These are phyloP conservation scores for Ottelia alismoides DNA, from an alignment of 106 monocot genomes.

Conservation along the genomic window DNA sequence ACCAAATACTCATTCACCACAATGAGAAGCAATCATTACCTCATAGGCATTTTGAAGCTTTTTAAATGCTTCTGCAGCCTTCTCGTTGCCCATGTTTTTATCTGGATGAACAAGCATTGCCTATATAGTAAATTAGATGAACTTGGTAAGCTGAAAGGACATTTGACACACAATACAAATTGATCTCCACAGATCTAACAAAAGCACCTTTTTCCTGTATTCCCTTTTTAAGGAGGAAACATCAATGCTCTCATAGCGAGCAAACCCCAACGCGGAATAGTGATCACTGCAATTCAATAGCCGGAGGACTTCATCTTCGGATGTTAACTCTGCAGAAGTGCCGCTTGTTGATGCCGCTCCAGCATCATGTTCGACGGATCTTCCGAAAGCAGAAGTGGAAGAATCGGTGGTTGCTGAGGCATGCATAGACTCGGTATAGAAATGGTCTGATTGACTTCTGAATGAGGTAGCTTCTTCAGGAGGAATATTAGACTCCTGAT, in stretches of 20 bases:
- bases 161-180: too few species aligned
- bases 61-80: constrained; percentile 94
- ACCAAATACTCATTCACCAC: too few species aligned
- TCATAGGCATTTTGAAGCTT: constrained; percentile 99
- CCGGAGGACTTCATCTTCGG: constrained; percentile 84
- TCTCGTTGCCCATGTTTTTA: constrained; percentile 95
- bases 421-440: constrained; percentile 20
- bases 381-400: constrained; percentile 15
- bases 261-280: constrained; percentile 79
- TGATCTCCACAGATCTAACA: too few species aligned
- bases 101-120: constrained; percentile 98
- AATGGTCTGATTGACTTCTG: constrained; percentile 5
- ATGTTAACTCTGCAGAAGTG: constrained; percentile 55
- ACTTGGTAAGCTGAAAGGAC: not conserved
- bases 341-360: constrained; percentile 87
- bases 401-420: constrained; percentile 25
- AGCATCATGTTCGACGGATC: constrained; percentile 20
- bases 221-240: constrained; percentile 68
- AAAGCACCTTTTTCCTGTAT: constrained; percentile 93
- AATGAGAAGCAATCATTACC: too few species aligned
- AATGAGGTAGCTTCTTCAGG: constrained; percentile 20
- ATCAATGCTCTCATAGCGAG: constrained; percentile 68
- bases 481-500: constrained; percentile 25
- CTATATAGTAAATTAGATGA: constrained; percentile 19
- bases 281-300: constrained; percentile 83